phyloP scores from a whole-genome alignment of 169 alveolate genomes.

The Plasmodium knowlesi region DNA sequence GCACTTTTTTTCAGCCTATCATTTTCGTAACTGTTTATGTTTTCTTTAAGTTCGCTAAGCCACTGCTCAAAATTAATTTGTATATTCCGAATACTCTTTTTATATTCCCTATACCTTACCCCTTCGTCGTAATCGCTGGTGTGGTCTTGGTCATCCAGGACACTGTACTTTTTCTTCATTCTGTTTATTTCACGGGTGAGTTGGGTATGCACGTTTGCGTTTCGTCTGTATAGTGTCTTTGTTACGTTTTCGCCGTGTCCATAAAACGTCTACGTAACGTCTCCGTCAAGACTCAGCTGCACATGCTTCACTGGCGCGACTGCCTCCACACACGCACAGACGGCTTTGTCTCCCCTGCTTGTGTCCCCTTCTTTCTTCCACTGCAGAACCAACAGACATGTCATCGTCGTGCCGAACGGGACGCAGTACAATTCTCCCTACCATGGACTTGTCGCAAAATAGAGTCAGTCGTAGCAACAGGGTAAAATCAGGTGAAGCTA shows the following conservation, averaged over 20 bases:
- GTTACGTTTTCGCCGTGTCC: background rate
- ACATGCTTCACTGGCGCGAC: background rate
- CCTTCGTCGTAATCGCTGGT: constrained; percentile 6
- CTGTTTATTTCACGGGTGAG: background rate
- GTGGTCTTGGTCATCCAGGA: constrained; percentile 15
- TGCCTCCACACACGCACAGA: background rate
- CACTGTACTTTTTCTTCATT: constrained; percentile 49
- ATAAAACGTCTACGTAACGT: background rate
- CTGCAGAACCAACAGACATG: background rate
- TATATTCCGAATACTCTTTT: constrained; percentile 32
- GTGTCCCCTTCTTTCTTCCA: background rate
- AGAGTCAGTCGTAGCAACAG: background rate
- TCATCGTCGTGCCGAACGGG: background rate
- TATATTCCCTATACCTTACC: constrained; percentile 51
- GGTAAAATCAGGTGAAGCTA: background rate
- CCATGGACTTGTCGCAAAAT: background rate
- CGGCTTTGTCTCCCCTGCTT: background rate
- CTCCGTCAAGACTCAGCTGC: background rate
- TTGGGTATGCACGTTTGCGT: background rate
- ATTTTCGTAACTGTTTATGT: constrained; percentile 14
- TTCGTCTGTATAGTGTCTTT: background rate
- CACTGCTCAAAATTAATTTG: constrained; percentile 55
- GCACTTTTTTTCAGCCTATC: constrained; percentile 4
- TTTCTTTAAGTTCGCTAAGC: constrained; percentile 56
- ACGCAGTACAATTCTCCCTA: background rate